Conservation (phyloP, 352 stramenopile genomes). For the Phytophthora vignae region DNA sequence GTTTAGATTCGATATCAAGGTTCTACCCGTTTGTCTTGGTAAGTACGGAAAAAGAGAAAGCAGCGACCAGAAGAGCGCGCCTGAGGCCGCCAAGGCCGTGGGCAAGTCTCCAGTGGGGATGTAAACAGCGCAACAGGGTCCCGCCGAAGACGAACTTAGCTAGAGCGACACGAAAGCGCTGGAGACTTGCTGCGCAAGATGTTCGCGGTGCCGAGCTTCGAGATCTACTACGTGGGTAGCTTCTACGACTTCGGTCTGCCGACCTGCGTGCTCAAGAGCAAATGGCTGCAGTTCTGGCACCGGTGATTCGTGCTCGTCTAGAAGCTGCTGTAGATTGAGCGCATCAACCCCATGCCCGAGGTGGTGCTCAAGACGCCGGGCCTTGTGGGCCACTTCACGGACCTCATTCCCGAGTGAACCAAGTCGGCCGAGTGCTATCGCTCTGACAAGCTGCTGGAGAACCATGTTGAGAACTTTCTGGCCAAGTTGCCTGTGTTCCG, state of each 20-base stretch:
- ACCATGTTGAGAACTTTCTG: constrained; percentile 98
- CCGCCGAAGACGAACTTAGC: constrained; percentile 66
- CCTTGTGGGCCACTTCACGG: constrained; percentile 99
- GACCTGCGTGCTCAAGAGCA: constrained; percentile 96
- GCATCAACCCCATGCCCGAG: constrained; percentile 98
- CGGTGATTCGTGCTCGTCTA: constrained; percentile 99
- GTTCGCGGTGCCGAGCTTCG: constrained; percentile 99
- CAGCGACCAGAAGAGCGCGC: too few relatives aligned
- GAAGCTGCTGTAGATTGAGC: constrained; percentile 99
- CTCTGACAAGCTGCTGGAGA: constrained; percentile 99
- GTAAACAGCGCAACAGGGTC: constrained; percentile 78
- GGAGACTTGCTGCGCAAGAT: constrained; percentile 99
- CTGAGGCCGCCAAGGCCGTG: constrained; percentile 77
- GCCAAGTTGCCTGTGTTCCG: too few relatives aligned
- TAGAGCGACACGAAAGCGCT: constrained; percentile 92
- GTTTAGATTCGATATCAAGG: too few relatives aligned
- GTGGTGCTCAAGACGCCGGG: constrained; percentile 98
- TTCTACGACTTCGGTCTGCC: constrained; percentile 99
- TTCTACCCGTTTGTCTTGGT: too few relatives aligned
- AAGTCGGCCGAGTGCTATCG: constrained; percentile 98
- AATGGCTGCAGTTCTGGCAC: constrained; percentile 97
- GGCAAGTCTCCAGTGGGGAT: constrained; percentile 60
- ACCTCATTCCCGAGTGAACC: constrained; percentile 99
- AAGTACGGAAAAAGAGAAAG: too few relatives aligned
- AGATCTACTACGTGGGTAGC: constrained; percentile 99